Base-by-base conservation (phyloP, 768 basidiomycete species). In the Amanita rubescens region DNA sequence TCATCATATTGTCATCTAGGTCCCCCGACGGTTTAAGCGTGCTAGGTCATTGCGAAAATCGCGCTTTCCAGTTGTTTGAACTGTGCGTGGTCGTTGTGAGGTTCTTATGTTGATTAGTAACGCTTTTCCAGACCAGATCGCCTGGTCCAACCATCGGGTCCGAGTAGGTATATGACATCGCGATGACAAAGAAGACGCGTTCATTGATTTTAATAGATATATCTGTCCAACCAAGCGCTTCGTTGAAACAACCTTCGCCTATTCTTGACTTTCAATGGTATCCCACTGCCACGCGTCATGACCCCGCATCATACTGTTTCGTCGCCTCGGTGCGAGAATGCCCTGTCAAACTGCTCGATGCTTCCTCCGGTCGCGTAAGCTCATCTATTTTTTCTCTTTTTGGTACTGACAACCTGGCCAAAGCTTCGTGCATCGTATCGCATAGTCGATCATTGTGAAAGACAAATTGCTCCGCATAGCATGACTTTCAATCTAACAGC, bases 381-480 rank as follows among this genome's bases (percentile, higher is more conserved):
- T 9, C 44, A 49, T 12, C 17, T 12, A 27, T 33, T 14, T 38
- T 32, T 22, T 19, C 22, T 44, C 3, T 15, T 7, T 24, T 35
- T 17, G 46, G 17, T 5, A 25, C 22, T 38, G 22, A 45, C 9
- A 6, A 7, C 17, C 34, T 6, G 24, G 12, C 22, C 32, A 38
- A 62, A 96, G 94, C 78, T 91, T 17, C 81, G 94, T 15, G 95
- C 94, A 0, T 94, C 91, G 1, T 97, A 98, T 66, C 75, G 76
- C 37, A 95, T 97, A 35, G 79, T 97, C 9, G 94, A 97, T 65
- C 94, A 98, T 61, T 75, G 87, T n/a, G 95, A 97, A 69, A 79
- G 94, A 30, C 82, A 90, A 51, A 74, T 96, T 37, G 93, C 91
- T 0, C 94, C 95, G 0, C 87, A 92, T 51, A 81, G 82, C 59